Evolutionary conservation across 1,284 basidiomycete genomes (phyloP).

Genomic region (Somion occarium): DNA sequence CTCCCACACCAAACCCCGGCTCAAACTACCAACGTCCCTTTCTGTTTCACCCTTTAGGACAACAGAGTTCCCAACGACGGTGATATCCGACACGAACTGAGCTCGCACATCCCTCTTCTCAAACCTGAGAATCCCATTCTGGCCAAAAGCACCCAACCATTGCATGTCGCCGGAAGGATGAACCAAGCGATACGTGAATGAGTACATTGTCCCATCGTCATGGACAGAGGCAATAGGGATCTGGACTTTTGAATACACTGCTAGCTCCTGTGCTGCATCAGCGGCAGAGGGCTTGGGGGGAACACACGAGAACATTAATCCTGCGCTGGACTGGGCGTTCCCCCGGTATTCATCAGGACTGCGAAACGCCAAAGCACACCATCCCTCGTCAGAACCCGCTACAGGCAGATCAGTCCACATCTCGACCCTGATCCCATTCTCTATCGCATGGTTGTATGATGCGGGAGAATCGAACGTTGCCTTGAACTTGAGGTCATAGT

Average conservation of each 20-base stretch:
- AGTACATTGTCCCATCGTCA: conserved; percentile 16
- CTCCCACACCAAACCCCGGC: conserved; percentile 18
- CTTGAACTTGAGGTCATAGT: conserved; percentile 21
- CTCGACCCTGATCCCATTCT: conserved; percentile 22
- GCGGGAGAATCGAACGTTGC: conserved; percentile 22
- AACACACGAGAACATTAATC: conserved; percentile 1
- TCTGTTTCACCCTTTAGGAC: not conserved
- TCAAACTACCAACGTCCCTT: conserved; percentile 14
- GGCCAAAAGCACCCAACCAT: conserved; percentile 25
- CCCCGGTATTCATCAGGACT: conserved; percentile 6
- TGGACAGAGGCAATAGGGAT: conserved; percentile 13
- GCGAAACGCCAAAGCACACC: conserved; percentile 22
- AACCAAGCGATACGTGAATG: conserved; percentile 29
- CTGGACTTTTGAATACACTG: conserved; percentile 9
- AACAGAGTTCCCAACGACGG: conserved; percentile 4
- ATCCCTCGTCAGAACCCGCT: conserved; percentile 16
- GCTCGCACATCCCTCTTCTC: conserved; percentile 19
- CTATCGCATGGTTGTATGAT: conserved; percentile 17
- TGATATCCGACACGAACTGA: conserved; percentile 11
- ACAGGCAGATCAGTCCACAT: conserved; percentile 27
- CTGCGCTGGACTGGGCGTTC: conserved; percentile 1
- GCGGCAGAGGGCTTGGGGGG: too few relatives aligned
- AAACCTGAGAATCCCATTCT: conserved; percentile 22
- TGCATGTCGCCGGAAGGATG: conserved; percentile 22
- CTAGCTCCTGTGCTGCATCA: not conserved